phyloP scores from a whole-genome alignment of 2,329 filamentous ascomycete genomes.

The Pezicula neosporulosa region DNA sequence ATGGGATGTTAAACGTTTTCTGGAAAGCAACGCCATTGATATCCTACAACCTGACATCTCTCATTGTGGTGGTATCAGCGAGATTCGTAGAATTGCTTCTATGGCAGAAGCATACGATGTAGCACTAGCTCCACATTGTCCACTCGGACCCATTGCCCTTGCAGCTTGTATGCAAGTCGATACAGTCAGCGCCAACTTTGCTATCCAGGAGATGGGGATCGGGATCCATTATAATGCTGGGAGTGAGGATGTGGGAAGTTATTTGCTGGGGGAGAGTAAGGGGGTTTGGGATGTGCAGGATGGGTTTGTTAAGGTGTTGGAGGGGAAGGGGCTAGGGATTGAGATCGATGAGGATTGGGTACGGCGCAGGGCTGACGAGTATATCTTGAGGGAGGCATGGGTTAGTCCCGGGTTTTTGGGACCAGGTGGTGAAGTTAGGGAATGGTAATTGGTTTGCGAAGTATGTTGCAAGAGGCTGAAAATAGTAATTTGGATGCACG shows the following conservation, averaged over 20 bases:
- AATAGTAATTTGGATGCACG: too few relatives aligned
- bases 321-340: conserved; percentile 62
- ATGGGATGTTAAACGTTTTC: conserved; percentile 71
- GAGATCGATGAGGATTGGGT: conserved; percentile 69
- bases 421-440: conserved; percentile 61
- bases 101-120: conserved; percentile 75
- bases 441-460: conserved; percentile 50
- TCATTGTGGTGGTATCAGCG: conserved; percentile 70
- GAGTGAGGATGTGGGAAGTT: conserved; percentile 62
- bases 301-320: conserved; percentile 60
- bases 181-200: conserved; percentile 58
- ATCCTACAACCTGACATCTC: conserved; percentile 71
- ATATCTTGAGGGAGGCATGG: conserved; percentile 61
- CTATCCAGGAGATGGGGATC: conserved; percentile 74
- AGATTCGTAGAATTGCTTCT: conserved; percentile 63
- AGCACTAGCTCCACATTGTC: conserved; percentile 70
- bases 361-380: conserved; percentile 41
- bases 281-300: conserved; percentile 63
- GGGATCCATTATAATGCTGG: conserved; percentile 77
- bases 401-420: conserved; percentile 63
- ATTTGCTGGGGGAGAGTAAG: conserved; percentile 52
- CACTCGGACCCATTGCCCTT: conserved; percentile 68
- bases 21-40: conserved; percentile 66
- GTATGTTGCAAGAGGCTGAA: too few relatives aligned
- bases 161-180: conserved; percentile 70